Evolutionary conservation across 495 filamentous ascomycete genomes (phyloP).

Genomic region (Platismatia glauca): DNA sequence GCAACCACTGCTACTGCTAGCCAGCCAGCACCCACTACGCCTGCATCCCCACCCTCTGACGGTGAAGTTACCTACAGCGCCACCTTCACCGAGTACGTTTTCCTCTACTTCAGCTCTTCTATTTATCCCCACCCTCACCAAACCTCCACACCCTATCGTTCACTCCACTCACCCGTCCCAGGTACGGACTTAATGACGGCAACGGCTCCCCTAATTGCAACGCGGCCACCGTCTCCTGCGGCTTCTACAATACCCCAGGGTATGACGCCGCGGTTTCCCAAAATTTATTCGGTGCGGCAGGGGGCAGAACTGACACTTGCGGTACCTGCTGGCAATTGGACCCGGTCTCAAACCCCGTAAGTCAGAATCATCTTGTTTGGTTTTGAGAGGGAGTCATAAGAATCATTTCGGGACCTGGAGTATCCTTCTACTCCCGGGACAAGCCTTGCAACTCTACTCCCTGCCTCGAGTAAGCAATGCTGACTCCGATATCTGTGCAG

Average conservation of each 20-base stretch:
- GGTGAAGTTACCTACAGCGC: background rate
- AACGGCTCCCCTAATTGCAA: slow-evolving; percentile 24
- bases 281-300: slow-evolving; percentile 28
- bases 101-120: background rate
- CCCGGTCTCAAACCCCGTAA: background rate
- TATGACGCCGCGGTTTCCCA: slow-evolving; percentile 31
- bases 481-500: background rate
- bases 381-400: no score
- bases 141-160: background rate
- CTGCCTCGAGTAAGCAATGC: background rate
- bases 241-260: slow-evolving; percentile 19
- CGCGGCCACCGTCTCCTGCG: slow-evolving; percentile 23
- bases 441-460: no score
- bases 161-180: background rate
- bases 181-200: slow-evolving; percentile 23
- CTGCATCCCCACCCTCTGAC: background rate
- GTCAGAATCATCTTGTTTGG: no score
- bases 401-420: no score
- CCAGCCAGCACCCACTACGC: background rate
- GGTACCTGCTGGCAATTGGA: slow-evolving; percentile 27
- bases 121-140: no score
- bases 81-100: slow-evolving; percentile 11
- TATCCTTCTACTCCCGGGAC: no score
- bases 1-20: background rate
- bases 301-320: slow-evolving; percentile 23